These are phyloP conservation scores for Trichoderma koningii DNA, from an alignment of 2,329 filamentous ascomycete species.

Conservation along the genomic window DNA sequence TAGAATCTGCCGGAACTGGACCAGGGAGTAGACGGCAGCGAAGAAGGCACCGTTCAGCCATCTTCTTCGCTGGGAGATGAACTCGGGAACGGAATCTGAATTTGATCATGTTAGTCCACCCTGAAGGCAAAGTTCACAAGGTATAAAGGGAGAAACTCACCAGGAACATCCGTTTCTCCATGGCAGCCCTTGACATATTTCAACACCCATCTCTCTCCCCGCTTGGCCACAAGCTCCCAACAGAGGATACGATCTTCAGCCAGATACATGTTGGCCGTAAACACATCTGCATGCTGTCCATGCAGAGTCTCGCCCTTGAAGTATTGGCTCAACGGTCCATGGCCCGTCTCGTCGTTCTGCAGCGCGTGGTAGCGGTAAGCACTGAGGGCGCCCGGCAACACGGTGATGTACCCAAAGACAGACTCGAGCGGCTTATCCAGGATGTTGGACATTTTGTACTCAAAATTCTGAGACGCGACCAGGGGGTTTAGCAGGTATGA, in stretches of 20 bases:
- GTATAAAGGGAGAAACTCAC: conserved; percentile 53
- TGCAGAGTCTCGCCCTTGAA: conserved; percentile 99
- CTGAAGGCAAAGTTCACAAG: background rate
- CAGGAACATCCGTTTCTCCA: conserved; percentile 96
- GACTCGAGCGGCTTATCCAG: conserved; percentile 96
- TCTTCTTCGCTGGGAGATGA: conserved; percentile 91
- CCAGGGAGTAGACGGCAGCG: conserved; percentile 93
- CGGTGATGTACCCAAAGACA: conserved; percentile 97
- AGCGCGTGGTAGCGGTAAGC: conserved; percentile 95
- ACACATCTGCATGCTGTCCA: conserved; percentile 93
- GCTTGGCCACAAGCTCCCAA: conserved; percentile 94
- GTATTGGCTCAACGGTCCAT: conserved; percentile 94
- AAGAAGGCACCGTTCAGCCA: conserved; percentile 99
- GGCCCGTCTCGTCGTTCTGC: conserved; percentile 94
- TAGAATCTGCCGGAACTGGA: conserved; percentile 94
- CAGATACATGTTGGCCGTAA: conserved; percentile 95
- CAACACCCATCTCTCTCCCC: conserved; percentile 91
- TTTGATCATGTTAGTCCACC: conserved; percentile 32
- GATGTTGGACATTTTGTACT: conserved; percentile 99
- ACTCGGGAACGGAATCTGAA: conserved; percentile 86
- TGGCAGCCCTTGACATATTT: conserved; percentile 97
- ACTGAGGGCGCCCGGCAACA: conserved; percentile 89
- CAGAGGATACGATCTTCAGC: conserved; percentile 88
- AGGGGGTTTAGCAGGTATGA: conserved; percentile 86
- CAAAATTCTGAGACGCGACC: conserved; percentile 96